A percentile compares a stretch with the other conserved stretches of the same genome.
Conservation (phyloP, 495 filamentous ascomycete species). For the Glonium stellatum region DNA sequence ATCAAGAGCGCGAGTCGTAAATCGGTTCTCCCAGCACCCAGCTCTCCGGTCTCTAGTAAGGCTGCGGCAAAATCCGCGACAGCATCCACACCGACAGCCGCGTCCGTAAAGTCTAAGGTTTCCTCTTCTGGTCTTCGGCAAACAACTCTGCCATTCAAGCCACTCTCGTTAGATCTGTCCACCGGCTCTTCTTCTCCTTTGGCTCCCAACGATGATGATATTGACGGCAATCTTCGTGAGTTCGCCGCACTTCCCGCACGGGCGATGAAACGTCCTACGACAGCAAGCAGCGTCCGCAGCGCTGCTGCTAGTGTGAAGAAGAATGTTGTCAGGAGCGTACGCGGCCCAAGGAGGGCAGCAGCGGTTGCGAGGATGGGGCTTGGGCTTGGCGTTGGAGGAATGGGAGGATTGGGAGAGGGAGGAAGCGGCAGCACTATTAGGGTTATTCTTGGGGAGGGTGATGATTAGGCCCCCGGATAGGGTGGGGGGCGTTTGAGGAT, state of each 20-base stretch:
- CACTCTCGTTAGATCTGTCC: background rate
- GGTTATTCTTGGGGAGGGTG: background rate
- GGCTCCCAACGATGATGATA: background rate
- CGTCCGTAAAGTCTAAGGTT: background rate
- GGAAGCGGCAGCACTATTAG: conserved; percentile 6
- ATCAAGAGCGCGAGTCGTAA: background rate
- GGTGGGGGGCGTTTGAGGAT: too few species aligned
- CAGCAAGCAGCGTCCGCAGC: background rate
- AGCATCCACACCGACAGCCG: background rate
- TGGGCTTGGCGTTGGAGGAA: background rate
- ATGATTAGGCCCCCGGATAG: background rate
- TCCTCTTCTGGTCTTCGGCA: background rate
- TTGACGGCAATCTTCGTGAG: background rate
- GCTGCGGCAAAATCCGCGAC: background rate
- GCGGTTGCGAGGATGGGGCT: conserved; percentile 5
- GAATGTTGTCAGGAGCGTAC: conserved; percentile 5
- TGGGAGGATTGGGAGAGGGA: conserved; percentile 2
- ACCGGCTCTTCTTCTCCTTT: background rate
- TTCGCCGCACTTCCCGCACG: conserved; percentile 1
- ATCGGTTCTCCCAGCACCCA: background rate
- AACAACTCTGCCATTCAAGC: conserved; percentile 2
- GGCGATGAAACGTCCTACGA: conserved; percentile 4
- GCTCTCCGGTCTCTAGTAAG: background rate
- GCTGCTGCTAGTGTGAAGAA: conserved; percentile 3
- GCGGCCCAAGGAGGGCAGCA: conserved; percentile 1